Base-by-base conservation (phyloP, 2,329 filamentous ascomycete genomes). In the Fonsecaea nubica region DNA sequence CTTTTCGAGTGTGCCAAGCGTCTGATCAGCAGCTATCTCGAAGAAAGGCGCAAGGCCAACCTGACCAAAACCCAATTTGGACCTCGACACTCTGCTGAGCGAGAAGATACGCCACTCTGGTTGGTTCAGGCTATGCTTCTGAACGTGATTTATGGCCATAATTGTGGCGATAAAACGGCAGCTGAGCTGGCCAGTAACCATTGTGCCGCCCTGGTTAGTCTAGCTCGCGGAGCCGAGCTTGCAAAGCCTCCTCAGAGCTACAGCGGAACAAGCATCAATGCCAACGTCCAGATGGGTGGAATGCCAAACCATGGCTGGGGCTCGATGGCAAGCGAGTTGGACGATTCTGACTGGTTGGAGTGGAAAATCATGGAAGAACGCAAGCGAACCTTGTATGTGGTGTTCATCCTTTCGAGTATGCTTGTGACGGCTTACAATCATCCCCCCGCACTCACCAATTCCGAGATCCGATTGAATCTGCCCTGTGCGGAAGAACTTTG, bases 81-180 rank as follows among this genome's bases (percentile, higher is more conserved):
- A 15, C 71, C 72, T 12, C 66, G 66, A 53, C 70, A 71, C 58
- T 57, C 70, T 40, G 64, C 68, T 13, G 72, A 74, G 42, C 65
- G 65, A 42, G 72, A 74, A 50, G 94, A 87, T 62, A 88, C 93
- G 1, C 94, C 94, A 0, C 84, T 97, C 48, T 98, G 94, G 93
- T 85, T 99, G 32, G 93, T 98, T 15, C 95, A 98, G 78, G 92
- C 94, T 0, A 98, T 98, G 94, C 83, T 98, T 8, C 84, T 99
- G 58, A 98, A 97, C 76, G 92, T 98, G 42, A 91, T 97, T 15
- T 98, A 97, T 76, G 94, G 94, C 13, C 92, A 97, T 77, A 96
- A 96, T 72, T 96, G 93, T 76, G 92, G 92, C 42, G 94, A 98
- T 77, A 94, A 96, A 80, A 90, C 89, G 62, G 91, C 92, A 25